phyloP scores from a whole-genome alignment of 768 basidiomycete species.

The Podaxis sp. region DNA sequence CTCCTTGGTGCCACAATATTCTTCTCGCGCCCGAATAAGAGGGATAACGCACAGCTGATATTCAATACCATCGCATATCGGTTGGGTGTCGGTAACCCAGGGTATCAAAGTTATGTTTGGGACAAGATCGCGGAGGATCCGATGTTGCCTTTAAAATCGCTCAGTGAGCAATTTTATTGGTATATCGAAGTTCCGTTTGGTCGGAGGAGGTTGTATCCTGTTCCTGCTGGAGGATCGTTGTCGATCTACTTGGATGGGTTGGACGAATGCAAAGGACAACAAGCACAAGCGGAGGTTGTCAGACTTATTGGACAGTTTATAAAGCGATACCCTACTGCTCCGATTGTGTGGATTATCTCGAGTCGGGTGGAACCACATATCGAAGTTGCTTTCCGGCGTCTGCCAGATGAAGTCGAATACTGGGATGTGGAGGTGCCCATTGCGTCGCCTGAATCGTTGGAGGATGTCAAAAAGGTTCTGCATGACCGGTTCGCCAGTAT shows the following conservation, averaged over 20 bases:
- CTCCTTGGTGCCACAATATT: neutral
- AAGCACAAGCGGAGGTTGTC: neutral
- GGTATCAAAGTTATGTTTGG: neutral
- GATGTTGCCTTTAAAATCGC: neutral
- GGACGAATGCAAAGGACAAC: neutral
- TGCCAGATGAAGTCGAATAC: neutral
- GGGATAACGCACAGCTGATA: neutral
- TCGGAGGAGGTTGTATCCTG: neutral
- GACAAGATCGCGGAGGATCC: neutral
- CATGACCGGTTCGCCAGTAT: neutral
- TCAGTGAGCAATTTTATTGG: neutral
- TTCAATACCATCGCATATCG: neutral
- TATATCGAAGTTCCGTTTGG: neutral
- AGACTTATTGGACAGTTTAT: neutral
- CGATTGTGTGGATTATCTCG: neutral
- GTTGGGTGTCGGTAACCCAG: neutral
- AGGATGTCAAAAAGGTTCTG: neutral
- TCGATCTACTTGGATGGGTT: neutral
- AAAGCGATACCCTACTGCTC: neutral
- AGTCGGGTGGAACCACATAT: neutral
- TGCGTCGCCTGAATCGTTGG: neutral
- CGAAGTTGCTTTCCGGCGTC: neutral
- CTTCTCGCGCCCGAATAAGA: neutral
- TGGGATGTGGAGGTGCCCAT: neutral
- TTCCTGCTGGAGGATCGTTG: neutral